phyloP scores from a whole-genome alignment of 2,329 filamentous ascomycete species.

The Tolypocladium pustulatum region DNA sequence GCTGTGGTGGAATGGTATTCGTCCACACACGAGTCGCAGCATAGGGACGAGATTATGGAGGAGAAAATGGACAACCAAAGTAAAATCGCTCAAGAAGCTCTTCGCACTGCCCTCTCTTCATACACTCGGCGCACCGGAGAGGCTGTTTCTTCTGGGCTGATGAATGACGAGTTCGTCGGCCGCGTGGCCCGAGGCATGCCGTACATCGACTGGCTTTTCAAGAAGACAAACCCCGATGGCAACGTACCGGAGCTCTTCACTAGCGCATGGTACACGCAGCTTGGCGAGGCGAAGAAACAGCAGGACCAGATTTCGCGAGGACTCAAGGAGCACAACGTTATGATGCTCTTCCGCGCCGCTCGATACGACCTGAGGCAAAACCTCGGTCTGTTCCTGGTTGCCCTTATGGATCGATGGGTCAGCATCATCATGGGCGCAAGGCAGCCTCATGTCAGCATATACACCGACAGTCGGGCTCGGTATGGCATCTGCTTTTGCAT shows the following conservation, averaged over 20 bases:
- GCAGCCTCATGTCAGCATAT: constrained; percentile 15
- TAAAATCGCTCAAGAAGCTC: constrained; percentile 13
- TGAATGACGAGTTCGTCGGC: constrained; percentile 4
- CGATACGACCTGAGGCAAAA: constrained; percentile 25
- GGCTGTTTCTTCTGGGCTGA: not conserved
- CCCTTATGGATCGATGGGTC: constrained; percentile 27
- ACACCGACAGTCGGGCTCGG: constrained; percentile 17
- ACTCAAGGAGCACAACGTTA: constrained; percentile 26
- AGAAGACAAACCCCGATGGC: constrained; percentile 17
- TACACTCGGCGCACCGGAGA: constrained; percentile 6
- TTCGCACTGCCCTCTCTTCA: constrained; percentile 25
- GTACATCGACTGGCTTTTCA: constrained; percentile 24
- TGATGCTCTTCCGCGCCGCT: constrained; percentile 24
- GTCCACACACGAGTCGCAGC: constrained; percentile 11
- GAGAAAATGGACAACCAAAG: constrained; percentile 2
- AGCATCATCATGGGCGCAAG: constrained; percentile 22
- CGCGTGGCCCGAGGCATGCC: constrained; percentile 18
- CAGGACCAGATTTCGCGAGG: constrained; percentile 23
- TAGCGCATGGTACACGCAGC: constrained; percentile 23
- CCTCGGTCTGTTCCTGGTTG: constrained; percentile 25
- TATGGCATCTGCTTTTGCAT: constrained; percentile 27
- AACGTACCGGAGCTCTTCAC: constrained; percentile 18
- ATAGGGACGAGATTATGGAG: constrained; percentile 6
- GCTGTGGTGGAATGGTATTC: constrained; percentile 39
- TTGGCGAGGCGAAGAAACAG: constrained; percentile 21